Base-by-base conservation (phyloP, 768 basidiomycete genomes). In the Suillus spraguei region DNA sequence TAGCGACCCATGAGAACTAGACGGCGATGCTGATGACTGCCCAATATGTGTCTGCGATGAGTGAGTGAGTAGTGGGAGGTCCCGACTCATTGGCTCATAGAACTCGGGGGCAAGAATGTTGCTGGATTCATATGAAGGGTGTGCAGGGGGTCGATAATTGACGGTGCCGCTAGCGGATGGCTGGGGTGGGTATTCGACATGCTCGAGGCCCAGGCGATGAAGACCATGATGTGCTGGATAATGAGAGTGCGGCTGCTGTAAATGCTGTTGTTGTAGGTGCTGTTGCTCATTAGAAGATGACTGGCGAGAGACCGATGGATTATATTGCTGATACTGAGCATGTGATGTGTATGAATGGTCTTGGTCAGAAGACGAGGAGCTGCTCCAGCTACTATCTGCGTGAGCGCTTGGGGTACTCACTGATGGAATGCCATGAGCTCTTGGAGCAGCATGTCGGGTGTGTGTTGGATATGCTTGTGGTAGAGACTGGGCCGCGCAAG, bases 371-470 rank as follows among this genome's bases (percentile, higher is more conserved):
- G 73, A 68, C 5, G 73, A 70, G 0, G 69, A 66, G 16, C 64
- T 60, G 44, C 74, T 74, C 71, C 75, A 73, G 46, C 62, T 68
- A 41, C 72, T 72, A 3, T 73, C 70, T 3, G 58, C 22, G 28
- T 32, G 50, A 52, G 28, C 16, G 22, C 13, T n/a, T 32, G 16
- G 2, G 20, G 3, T 6, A 53, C 60, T 62, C 56, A 76, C 75
- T 16, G 59, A 63, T 22, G 53, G 68, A 17, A 71, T 46, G 22
- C 62, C 66, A 47, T 62, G 67, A 58, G 63, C 59, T 46, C 60
- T 58, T 24, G 39, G 1, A 32, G 8, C 11, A 20, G 41, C 9
- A 13, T 64, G 64, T 60, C 69, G 66, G 60, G 68, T 54, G 36
- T 63, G 60, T 54, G 64, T 63, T 62, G 67, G 59, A 59, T 66